A percentile compares a stretch with the other conserved stretches of the same genome.
Conservation (phyloP, 1,284 basidiomycete species). For the Psilocybe mexicana region DNA sequence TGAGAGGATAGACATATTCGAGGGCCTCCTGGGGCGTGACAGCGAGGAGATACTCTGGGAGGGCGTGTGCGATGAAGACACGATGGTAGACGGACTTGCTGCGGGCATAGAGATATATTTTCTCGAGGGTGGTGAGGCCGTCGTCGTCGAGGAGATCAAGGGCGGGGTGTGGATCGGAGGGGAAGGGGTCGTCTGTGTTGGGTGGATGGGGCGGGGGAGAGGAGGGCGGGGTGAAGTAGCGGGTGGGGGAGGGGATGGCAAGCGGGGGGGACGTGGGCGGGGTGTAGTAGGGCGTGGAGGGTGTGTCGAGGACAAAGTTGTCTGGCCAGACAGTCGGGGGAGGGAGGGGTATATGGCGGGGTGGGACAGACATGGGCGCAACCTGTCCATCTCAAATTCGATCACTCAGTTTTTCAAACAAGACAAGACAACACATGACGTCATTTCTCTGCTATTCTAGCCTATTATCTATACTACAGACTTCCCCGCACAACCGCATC, state of each 20-base stretch:
- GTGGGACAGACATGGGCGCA: conserved; percentile 25
- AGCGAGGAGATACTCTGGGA: conserved; percentile 73
- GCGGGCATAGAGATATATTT: conserved; percentile 91
- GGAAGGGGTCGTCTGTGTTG: conserved; percentile 40
- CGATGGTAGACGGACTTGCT: conserved; percentile 85
- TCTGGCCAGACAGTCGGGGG: conserved; percentile 26
- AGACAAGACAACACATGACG: conserved; percentile 24
- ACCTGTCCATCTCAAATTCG: conserved; percentile 15
- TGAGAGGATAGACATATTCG: conserved; percentile 91
- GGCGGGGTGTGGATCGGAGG: conserved; percentile 37
- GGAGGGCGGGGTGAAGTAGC: conserved; percentile 21
- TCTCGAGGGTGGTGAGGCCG: conserved; percentile 82
- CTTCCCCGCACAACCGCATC: conserved; percentile 67
- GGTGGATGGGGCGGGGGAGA: conserved; percentile 22
- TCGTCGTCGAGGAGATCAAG: conserved; percentile 70
- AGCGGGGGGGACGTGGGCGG: conserved; percentile 27
- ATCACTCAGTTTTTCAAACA: conserved; percentile 23
- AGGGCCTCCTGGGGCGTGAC: conserved; percentile 88
- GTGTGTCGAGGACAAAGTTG: conserved; percentile 9
- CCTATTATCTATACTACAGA: conserved; percentile 13
- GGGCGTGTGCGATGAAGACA: conserved; percentile 81
- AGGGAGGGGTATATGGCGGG: conserved; percentile 34
- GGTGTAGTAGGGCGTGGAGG: conserved; percentile 35
- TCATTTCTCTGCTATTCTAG: conserved; percentile 12
- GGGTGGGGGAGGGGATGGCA: conserved; percentile 21